These are phyloP conservation scores for Metschnikowia reukaufii DNA, from an alignment of 805 yeast genomes.

Conservation along the genomic window DNA sequence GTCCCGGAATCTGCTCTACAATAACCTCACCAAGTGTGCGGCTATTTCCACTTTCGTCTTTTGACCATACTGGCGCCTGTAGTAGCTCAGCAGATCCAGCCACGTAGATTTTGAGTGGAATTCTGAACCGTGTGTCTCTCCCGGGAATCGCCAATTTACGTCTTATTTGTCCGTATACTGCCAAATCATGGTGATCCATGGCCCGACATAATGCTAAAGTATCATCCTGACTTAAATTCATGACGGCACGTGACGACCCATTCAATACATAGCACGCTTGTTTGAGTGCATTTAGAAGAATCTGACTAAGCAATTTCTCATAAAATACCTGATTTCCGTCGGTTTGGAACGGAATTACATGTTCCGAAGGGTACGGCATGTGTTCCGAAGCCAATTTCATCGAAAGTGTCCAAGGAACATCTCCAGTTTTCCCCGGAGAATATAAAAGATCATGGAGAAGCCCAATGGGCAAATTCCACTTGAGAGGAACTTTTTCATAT, in stretches of 20 bases:
- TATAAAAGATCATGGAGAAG: slow-evolving; percentile 56
- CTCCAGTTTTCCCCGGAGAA: slow-evolving; percentile 39
- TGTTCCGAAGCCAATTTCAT: slow-evolving; percentile 15
- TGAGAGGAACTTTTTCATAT: slow-evolving; percentile 59
- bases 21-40: slow-evolving; percentile 18
- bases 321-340: slow-evolving; percentile 21
- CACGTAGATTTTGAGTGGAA: slow-evolving; percentile 52
- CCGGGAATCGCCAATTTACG: slow-evolving; percentile 20
- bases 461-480: slow-evolving; percentile 81
- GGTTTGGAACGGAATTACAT: slow-evolving; percentile 31
- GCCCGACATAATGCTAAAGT: slow-evolving; percentile 59
- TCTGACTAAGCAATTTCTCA: slow-evolving; percentile 39
- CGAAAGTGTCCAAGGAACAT: slow-evolving; percentile 37
- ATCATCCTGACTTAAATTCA: slow-evolving; percentile 68
- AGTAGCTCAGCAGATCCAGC: slow-evolving; percentile 38
- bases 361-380: slow-evolving; percentile 27
- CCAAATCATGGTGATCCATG: slow-evolving; percentile 37
- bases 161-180: slow-evolving; percentile 26
- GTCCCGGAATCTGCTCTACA: slow-evolving; percentile 15
- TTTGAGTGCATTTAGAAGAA: slow-evolving; percentile 77
- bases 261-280: slow-evolving; percentile 75
- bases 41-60: slow-evolving; percentile 6
- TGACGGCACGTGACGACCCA: slow-evolving; percentile 78
- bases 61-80: slow-evolving; percentile 29
- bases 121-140: slow-evolving; percentile 25